Conservation (phyloP, 208 protist genomes). For the Trypanosomatidae sp. region DNA sequence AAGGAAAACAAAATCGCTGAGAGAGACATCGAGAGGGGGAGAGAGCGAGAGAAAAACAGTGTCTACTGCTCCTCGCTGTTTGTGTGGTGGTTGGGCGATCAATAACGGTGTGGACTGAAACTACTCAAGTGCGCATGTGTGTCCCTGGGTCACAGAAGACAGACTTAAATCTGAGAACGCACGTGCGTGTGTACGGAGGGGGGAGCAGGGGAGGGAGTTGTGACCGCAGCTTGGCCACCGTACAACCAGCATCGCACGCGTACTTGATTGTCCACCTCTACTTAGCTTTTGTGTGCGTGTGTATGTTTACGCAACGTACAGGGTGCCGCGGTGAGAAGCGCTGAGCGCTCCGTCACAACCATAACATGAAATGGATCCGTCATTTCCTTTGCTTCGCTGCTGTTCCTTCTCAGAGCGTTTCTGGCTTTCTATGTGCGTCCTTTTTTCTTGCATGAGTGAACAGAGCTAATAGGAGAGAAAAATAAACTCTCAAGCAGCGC, state of each 20-base stretch:
- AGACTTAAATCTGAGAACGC: neutral
- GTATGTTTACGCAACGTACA: neutral
- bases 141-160: neutral
- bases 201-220: neutral
- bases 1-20: neutral
- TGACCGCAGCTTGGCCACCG: neutral
- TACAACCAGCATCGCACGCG: neutral
- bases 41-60: neutral
- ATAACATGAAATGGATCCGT: neutral
- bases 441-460: neutral
- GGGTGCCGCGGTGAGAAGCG: neutral
- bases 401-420: neutral
- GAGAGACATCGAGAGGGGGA: neutral
- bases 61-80: neutral
- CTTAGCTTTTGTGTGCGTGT: neutral
- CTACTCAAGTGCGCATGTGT: neutral
- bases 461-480: neutral
- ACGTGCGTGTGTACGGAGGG: neutral
- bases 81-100: neutral
- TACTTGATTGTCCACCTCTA: neutral
- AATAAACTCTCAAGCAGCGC: neutral
- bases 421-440: neutral
- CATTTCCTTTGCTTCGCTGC: constrained; percentile 1
- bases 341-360: neutral
- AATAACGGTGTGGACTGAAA: too few species aligned